Conservation (phyloP, 441 rosid species). For the Croton setiger region DNA sequence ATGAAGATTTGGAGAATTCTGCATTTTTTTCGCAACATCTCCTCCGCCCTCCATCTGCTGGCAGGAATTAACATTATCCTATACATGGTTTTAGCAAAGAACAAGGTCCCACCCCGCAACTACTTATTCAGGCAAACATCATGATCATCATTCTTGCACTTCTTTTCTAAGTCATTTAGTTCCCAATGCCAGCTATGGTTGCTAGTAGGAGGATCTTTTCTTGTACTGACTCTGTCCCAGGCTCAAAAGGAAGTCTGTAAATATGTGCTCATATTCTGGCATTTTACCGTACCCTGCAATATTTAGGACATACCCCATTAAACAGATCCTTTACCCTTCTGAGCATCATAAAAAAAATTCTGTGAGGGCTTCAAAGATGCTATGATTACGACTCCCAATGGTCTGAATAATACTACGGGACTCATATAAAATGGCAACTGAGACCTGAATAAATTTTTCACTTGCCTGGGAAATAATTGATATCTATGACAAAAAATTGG, state of each 20-base stretch:
- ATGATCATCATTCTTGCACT: background rate
- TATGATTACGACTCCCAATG: no score
- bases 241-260: conserved; percentile 61
- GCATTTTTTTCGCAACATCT: conserved; percentile 8
- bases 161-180: background rate
- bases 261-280: conserved; percentile 60
- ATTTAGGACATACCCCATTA: background rate
- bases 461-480: conserved; percentile 79
- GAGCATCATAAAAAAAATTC: background rate
- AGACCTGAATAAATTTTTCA: background rate
- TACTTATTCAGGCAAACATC: conserved; percentile 15
- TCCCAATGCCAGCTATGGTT: conserved; percentile 2
- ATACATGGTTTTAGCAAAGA: conserved; percentile 14
- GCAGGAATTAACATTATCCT: conserved; percentile 16
- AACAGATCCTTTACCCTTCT: background rate
- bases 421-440: background rate
- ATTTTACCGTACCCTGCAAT: conserved; percentile 69
- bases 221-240: conserved; percentile 50
- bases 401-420: background rate
- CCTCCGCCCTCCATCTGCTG: conserved; percentile 21
- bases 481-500: conserved; percentile 59
- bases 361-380: background rate
- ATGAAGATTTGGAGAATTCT: conserved; percentile 18
- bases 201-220: conserved; percentile 32
- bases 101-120: conserved; percentile 13